Evolutionary conservation across 306 rosid species (phyloP).

Genomic region (Luffa acutangula): DNA sequence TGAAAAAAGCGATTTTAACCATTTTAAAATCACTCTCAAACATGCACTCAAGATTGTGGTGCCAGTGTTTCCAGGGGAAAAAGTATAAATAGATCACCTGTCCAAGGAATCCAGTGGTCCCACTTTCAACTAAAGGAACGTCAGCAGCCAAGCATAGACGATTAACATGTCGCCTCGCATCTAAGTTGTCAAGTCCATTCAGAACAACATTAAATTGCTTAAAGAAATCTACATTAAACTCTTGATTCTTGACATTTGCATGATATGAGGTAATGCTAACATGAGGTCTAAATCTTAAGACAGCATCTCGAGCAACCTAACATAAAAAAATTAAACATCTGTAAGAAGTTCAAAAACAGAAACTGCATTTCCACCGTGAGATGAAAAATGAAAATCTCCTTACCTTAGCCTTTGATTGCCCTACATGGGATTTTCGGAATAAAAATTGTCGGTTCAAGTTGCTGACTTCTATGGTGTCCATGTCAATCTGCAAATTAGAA

Average conservation of each 20-base stretch:
- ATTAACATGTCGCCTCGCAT: constrained; percentile 96
- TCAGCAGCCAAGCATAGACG: constrained; percentile 94
- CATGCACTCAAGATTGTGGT: not conserved
- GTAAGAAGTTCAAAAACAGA: constrained; percentile 23
- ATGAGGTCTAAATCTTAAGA: constrained; percentile 83
- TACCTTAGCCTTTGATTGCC: constrained; percentile 93
- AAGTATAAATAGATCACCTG: constrained; percentile 44
- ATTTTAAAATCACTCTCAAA: too few relatives aligned
- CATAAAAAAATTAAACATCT: not conserved
- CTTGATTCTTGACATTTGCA: constrained; percentile 88
- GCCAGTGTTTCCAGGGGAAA: not conserved
- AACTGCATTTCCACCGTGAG: constrained; percentile 3
- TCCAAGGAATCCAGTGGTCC: constrained; percentile 99
- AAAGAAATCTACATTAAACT: constrained; percentile 79
- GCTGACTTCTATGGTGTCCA: constrained; percentile 99
- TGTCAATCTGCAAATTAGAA: constrained; percentile 62
- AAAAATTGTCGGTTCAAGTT: constrained; percentile 98
- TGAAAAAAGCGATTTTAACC: too few relatives aligned
- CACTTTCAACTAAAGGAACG: constrained; percentile 95
- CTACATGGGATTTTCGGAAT: constrained; percentile 95
- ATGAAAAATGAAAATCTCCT: constrained; percentile 17
- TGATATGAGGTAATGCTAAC: constrained; percentile 77
- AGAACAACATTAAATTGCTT: constrained; percentile 82
- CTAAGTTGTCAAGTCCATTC: constrained; percentile 97
- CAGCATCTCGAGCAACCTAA: constrained; percentile 99